Percentiles rank a stretch among this genome's conserved stretches.
Evolutionary conservation across 2,329 filamentous ascomycete genomes (phyloP).

Genomic region (Aspergillus pseudotamarii): DNA sequence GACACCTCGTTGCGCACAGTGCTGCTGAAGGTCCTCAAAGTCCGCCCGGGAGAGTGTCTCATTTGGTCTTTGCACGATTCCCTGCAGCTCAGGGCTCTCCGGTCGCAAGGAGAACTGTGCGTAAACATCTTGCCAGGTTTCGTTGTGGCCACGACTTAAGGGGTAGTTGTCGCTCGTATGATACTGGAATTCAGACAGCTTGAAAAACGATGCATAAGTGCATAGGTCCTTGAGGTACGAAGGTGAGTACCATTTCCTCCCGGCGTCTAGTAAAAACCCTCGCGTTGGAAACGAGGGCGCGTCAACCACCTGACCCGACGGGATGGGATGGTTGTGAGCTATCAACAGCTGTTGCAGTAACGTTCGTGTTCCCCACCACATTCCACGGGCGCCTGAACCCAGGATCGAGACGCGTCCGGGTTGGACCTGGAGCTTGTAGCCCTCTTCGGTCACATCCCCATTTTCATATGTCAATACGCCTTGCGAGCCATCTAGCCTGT

Average conservation of each 20-base stretch:
- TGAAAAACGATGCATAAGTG: conserved; percentile 63
- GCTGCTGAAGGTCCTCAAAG: conserved; percentile 56
- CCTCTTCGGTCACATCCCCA: conserved; percentile 52
- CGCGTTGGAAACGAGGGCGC: conserved; percentile 55
- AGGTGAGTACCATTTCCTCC: conserved; percentile 59
- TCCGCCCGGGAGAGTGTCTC: conserved; percentile 58
- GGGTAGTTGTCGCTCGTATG: conserved; percentile 63
- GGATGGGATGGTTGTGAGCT: conserved; percentile 35
- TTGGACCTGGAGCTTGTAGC: conserved; percentile 50
- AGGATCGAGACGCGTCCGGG: conserved; percentile 46
- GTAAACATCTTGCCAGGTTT: conserved; percentile 55
- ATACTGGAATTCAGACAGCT: conserved; percentile 62
- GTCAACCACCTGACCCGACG: conserved; percentile 50
- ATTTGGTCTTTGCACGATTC: conserved; percentile 55
- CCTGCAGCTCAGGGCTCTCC: conserved; percentile 49
- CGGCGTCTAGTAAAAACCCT: conserved; percentile 57
- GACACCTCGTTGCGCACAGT: conserved; percentile 58
- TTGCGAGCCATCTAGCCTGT: conserved; percentile 24
- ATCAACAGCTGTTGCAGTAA: conserved; percentile 55
- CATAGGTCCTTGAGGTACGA: conserved; percentile 61
- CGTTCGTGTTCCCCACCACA: conserved; percentile 62
- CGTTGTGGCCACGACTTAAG: conserved; percentile 50
- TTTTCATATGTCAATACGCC: conserved; percentile 49
- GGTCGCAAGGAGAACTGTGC: conserved; percentile 60
- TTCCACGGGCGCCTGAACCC: conserved; percentile 58